phyloP scores from a whole-genome alignment of 176 grass and related monocot species.

The Carex scoparia region DNA sequence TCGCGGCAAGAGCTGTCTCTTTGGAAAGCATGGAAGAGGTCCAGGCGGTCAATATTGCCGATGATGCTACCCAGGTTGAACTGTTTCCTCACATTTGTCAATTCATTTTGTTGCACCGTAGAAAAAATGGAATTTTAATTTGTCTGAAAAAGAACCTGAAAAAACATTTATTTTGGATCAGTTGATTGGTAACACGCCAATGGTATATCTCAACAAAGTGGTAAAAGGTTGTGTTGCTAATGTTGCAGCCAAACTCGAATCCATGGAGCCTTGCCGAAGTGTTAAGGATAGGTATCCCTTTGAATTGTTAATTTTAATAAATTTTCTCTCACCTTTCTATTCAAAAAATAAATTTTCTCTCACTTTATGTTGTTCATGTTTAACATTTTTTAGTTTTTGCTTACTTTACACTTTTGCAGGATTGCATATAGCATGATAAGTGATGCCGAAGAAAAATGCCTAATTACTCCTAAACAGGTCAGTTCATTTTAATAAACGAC shows the following conservation, averaged over 20 bases:
- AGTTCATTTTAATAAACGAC: not conserved
- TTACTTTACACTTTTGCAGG: slow-evolving; percentile 31
- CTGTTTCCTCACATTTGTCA: not conserved
- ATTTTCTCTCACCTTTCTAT: not conserved
- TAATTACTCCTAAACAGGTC: slow-evolving; percentile 76
- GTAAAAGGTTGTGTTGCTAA: slow-evolving; percentile 78
- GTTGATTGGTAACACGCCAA: slow-evolving; percentile 89
- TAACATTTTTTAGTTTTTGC: slow-evolving; percentile 13
- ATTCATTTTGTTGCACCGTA: not conserved
- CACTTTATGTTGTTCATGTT: not conserved
- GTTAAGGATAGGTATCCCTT: slow-evolving; percentile 78
- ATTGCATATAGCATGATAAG: slow-evolving; percentile 87
- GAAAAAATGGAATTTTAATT: not conserved
- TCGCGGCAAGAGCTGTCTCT: slow-evolving; percentile 23
- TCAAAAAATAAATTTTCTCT: not conserved
- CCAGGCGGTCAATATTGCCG: slow-evolving; percentile 80
- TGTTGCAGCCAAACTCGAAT: slow-evolving; percentile 93
- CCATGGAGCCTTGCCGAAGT: slow-evolving; percentile 78
- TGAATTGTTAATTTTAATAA: not conserved
- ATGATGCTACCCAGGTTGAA: slow-evolving; percentile 79
- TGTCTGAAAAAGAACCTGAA: slow-evolving; percentile 1
- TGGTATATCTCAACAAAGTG: slow-evolving; percentile 92
- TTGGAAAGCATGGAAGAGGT: slow-evolving; percentile 48
- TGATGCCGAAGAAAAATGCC: slow-evolving; percentile 79
- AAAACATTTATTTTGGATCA: slow-evolving; percentile 29